Evolutionary conservation across 2,329 filamentous ascomycete species (phyloP), one percentile per base, ranked within the genome.

Genomic region (Colletotrichum nymphaeae): DNA sequence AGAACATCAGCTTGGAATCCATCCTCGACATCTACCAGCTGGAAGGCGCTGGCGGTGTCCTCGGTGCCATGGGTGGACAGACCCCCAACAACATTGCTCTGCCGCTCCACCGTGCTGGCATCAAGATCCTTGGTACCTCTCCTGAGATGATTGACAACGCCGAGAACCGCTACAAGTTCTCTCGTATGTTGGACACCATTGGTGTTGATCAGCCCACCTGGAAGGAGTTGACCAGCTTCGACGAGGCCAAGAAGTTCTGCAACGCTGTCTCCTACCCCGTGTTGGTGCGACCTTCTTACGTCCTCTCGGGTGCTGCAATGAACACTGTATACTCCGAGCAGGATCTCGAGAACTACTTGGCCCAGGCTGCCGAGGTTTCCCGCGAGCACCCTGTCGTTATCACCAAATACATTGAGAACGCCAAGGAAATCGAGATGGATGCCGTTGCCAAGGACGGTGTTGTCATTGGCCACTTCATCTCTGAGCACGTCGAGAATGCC

Each of bases 401-500:
- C 80, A 98, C 96, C 74, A 99, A 99, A 86, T 99, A 98, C 85
- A 98, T 99, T 77, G 97, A 99, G 87, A 97, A 97, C 77, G 97
- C 97, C 76, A 98, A 99, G 88, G 97, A 99, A 83, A 98, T 99
- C 76, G 97, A 99, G 84, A 98, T 99, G 97, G 97, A 99, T 79
- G 97, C 97, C 53, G 97, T 99, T 57, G 97, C 96, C 67, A 93
- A 92, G 78, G 93, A 97, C 77, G 97, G 97, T 80, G 92, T 90
- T 67, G 93, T 98, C 84, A 91, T 98, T 71, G 95, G 96, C 14
- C 97, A 98, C 83, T 98, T 98, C 84, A 94, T 99, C 80, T 98
- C 96, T 0, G 97, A 99, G 87, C 97, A 99, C 83, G 97, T 99
- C 55, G 97, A 99, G 84, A 98, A 98, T 78, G 97, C 97, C 24